Base-by-base conservation (phyloP, 495 filamentous ascomycete genomes). In the Penicillium cosmopolitanum region DNA sequence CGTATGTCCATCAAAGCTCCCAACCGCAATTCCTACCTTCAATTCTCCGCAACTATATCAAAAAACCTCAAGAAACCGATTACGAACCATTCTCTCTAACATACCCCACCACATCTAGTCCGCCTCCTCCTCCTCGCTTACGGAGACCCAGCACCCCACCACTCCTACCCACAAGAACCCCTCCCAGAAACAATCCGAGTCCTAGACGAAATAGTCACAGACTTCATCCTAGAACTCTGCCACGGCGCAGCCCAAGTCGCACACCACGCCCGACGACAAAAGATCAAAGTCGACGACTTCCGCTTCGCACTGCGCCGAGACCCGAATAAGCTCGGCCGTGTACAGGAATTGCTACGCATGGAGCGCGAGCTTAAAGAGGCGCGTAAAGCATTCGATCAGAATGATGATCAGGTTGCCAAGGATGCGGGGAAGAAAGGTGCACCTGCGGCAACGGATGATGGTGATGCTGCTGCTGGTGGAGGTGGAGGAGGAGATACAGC, bases 281-380 rank as follows among this genome's bases (percentile, higher is more conserved):
- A 98, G 76, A 90, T 97, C 77, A 98, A 98, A 69, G 89, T 96
- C 56, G 95, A 98, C 62, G 95, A 98, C 72, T 96, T 98, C 80
- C 90, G 93, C 67, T 98, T 95, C 67, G 90, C 90, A 33, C 84
- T 97, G 53, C 85, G 96, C 34, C 84, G 87, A 35, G 95, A 97
- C 66, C 86, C 90, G 21, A 78, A 83, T 64, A 93, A 95, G 71
- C 83, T 97, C 48, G 95, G 95, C 21, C 88, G 95, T 75, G 90
- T 97, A 56, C 85, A 92, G 77, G 92, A 96, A 72, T 80, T 96
- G 62, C 75, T 97, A 53, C 85, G 86, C 62, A 91, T 89, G 83
- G 88, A 93, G 59, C 86, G 87, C 66, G 84, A 87, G 55, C 83
- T 97, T 46, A 91, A 92, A 68, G 81, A 86, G 60, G 85, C 88